Evolutionary conservation across 371 early-diverging fungal genomes (phyloP), one percentile per base, ranked within the genome.

Genomic region (Mortierella sp.): DNA sequence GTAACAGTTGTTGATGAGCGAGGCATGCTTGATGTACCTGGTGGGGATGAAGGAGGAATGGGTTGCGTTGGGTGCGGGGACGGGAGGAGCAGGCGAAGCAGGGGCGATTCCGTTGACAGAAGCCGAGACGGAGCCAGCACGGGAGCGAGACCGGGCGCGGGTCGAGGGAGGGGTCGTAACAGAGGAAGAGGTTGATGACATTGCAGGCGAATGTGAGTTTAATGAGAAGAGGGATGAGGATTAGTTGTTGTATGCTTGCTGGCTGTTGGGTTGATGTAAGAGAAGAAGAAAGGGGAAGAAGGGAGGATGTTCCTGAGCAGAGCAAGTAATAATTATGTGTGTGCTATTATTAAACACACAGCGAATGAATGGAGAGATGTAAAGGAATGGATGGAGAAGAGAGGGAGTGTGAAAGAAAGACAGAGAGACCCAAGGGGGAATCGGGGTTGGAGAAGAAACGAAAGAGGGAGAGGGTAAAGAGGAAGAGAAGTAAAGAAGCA

Each of bases 1-100:
- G 84, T 96, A 98, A 83, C 98, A 98, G 76, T 95, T 96, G 88
- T 96, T 96, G 88, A 98, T 93, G 63, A 98, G 94, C 60, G 95
- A 91, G 58, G 96, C 97, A 91, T 98, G 99, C 90, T 97, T 98
- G 83, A 92, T 91, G 82, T 95, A 95, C 80, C 86, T 77, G 58
- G 75, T 72, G 48, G 86, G 86, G 73, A 86, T 82, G 65, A 82
- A 73, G 34, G 86, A 86, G 10, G 86, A 82, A 24, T 86, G 86
- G 8, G 86, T 86, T 3, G 86, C 82, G n/a, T 45, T 57, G n/a
- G 81, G 70, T 24, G 72, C 63, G 50, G 82, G 76, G 0, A 82
- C 76, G 31, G 82, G 73, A 0, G 82, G 75, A 28, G 74, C n/a
- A 16, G 81, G 70, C 19, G 76, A 16, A 24, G 72, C 58, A 42